These are phyloP conservation scores for Oenanthe javanica DNA, from an alignment of 140 eudicot species.

Conservation along the genomic window DNA sequence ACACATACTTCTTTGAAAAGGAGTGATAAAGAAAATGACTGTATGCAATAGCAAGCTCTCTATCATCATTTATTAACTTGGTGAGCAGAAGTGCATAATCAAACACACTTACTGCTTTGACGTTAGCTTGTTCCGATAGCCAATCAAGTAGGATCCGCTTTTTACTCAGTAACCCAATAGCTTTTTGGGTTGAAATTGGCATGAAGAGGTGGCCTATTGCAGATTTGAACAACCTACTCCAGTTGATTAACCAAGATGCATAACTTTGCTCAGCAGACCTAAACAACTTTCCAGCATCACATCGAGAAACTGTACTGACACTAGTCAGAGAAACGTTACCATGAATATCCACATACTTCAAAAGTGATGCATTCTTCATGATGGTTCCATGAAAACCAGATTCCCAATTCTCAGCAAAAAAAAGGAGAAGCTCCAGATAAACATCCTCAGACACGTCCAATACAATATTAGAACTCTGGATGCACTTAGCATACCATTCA, in stretches of 20 bases:
- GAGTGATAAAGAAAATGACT: constrained; percentile 46
- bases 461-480: constrained; percentile 36
- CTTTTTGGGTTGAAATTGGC: constrained; percentile 26
- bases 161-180: constrained; percentile 9
- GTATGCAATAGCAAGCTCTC: constrained; percentile 27
- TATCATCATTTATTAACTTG: constrained; percentile 11
- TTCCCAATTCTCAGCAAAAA: constrained; percentile 36
- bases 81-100: constrained; percentile 25
- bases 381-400: constrained; percentile 18
- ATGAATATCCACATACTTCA: constrained; percentile 28
- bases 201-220: constrained; percentile 17
- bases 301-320: constrained; percentile 5
- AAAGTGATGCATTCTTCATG: constrained; percentile 25
- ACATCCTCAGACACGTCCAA: constrained; percentile 35
- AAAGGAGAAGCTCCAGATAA: constrained; percentile 35
- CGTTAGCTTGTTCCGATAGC: constrained; percentile 26
- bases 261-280: constrained; percentile 16
- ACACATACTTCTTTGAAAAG: constrained; percentile 1
- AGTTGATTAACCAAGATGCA: constrained; percentile 40
- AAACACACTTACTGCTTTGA: constrained; percentile 20
- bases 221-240: constrained; percentile 34
- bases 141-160: constrained; percentile 22
- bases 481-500: constrained; percentile 57
- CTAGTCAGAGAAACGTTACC: constrained; percentile 20
- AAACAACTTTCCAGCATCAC: constrained; percentile 5